phyloP scores from a whole-genome alignment of 1,139 yeast species.

The Zhuliangozyma blackwelliae region DNA sequence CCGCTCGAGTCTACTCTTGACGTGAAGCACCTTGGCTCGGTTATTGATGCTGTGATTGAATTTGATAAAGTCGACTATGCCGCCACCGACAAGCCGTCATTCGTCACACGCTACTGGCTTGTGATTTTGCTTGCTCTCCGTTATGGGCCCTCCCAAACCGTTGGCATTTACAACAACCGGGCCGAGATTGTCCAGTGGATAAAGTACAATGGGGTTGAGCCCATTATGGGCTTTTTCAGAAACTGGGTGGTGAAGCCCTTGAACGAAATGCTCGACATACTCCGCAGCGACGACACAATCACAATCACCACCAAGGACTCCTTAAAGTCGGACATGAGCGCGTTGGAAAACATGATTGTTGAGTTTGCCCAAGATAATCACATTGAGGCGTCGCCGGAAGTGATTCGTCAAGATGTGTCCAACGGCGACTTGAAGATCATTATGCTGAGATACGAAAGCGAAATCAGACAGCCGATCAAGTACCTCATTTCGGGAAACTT shows the following conservation, averaged over 20 bases:
- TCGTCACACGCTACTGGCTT: constrained; percentile 67
- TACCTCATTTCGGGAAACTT: constrained; percentile 66
- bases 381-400: constrained; percentile 9
- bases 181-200: constrained; percentile 53
- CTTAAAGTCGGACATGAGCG: constrained; percentile 68
- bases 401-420: constrained; percentile 39
- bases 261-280: constrained; percentile 68
- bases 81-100: constrained; percentile 41
- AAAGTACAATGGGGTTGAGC: constrained; percentile 55
- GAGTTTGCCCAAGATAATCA: constrained; percentile 58
- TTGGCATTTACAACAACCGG: constrained; percentile 46
- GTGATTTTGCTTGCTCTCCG: constrained; percentile 29
- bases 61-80: constrained; percentile 7
- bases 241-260: constrained; percentile 85
- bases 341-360: constrained; percentile 82
- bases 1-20: constrained; percentile 2
- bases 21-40: too few species aligned
- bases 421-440: constrained; percentile 77
- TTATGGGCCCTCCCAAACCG: constrained; percentile 50
- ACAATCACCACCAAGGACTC: constrained; percentile 80
- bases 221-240: constrained; percentile 59
- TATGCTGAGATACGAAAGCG: constrained; percentile 75
- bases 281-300: constrained; percentile 76
- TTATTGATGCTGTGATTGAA: not conserved
- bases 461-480: constrained; percentile 65